Conservation (phyloP, 129 eudicot species). For the Lonicera japonica region DNA sequence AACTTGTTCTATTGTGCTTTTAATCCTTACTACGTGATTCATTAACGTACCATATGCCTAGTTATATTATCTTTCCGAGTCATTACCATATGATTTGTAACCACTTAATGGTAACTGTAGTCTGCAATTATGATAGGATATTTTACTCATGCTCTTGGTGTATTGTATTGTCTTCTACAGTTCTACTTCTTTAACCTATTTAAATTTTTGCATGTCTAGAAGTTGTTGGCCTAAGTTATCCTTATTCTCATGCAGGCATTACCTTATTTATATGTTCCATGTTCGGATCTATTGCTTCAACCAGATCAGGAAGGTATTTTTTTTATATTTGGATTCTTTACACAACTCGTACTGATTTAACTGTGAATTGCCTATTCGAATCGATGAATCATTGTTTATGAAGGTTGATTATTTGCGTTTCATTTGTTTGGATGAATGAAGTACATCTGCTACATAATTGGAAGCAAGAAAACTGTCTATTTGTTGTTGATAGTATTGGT, state of each 20-base stretch:
- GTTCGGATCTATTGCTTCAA: slow-evolving; percentile 54
- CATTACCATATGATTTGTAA: neutral
- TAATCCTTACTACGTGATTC: neutral
- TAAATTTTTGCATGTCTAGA: slow-evolving; percentile 2
- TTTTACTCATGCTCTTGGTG: neutral
- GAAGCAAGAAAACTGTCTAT: neutral
- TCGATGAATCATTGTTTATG: neutral
- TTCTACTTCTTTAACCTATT: slow-evolving; percentile 6
- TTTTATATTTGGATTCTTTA: slow-evolving; percentile 7
- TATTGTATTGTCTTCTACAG: slow-evolving; percentile 4
- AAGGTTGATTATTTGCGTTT: neutral
- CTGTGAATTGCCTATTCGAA: no score
- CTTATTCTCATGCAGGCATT: slow-evolving; percentile 62
- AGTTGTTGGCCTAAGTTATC: slow-evolving; percentile 7
- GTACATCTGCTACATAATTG: neutral
- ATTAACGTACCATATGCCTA: neutral
- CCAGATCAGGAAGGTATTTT: slow-evolving; percentile 58
- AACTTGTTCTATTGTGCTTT: no score
- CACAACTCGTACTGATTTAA: neutral
- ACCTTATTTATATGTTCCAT: slow-evolving; percentile 84
- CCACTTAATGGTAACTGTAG: neutral
- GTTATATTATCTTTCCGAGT: no score
- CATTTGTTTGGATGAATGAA: neutral
- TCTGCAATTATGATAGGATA: neutral
- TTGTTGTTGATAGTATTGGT: neutral